Evolutionary conservation across 139 green algal genomes (phyloP), one percentile per base, ranked within the genome.

Genomic region (Auxenochlorella protothecoides): DNA sequence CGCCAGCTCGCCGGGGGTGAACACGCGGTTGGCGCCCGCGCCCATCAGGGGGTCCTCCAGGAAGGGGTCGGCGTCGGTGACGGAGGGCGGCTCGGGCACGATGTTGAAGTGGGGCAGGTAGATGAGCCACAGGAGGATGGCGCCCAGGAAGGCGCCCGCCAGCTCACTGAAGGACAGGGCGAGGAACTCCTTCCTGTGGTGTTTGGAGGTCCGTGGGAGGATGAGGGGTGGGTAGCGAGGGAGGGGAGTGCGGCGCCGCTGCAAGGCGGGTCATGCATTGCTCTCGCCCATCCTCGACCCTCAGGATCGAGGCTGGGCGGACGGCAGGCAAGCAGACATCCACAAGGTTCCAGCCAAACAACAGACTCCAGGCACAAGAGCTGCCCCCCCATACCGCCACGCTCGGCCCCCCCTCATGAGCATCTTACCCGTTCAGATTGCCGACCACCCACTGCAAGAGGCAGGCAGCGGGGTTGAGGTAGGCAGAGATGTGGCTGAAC

Each of bases 1-100:
- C 57, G 57, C 57, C 9, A 11, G 9, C 9, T 9, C 57, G 57
- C 57, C 9, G 57, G 9, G 11, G 57, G 11, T 15, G 57, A 62
- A 62, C 9, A 9, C 9, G 9, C 57, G 9, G 57, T 62, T 62
- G 9, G 57, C 9, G 57, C 11, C 57, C 9, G 9, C 57, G 57
- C 9, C 11, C 57, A 11, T 11, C 9, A 62, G 57, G 57, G 9
- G 57, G 57, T 15, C 9, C 57, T 62, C 11, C 9, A 11, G 11
- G 9, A 11, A 62, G 57, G 9, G 52, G 9, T 89, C 80, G 4
- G 73, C 75, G 2, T 68, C 66, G 9, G 70, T 64, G 3, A 16
- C 2, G 2, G 85, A 53, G 3, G 80, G 62, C 44, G 84, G 80
- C 65, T 85, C 73, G 3, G 84, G 84, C 12, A 86, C 64, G 3